phyloP scores from a whole-genome alignment of 1,284 basidiomycete species.

The Hortiboletus rubellus region DNA sequence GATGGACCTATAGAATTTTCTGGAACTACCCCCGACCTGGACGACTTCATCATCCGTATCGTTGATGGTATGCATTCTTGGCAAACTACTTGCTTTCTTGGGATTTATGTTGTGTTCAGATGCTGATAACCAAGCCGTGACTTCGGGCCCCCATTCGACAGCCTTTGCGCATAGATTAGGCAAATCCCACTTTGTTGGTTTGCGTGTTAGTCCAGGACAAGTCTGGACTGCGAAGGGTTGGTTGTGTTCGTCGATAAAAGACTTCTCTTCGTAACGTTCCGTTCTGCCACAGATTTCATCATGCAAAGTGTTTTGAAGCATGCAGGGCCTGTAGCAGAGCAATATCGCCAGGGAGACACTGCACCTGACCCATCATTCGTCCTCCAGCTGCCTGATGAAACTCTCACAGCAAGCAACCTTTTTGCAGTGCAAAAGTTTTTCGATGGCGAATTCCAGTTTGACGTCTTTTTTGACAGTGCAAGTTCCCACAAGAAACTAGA shows the following conservation, averaged over 20 bases:
- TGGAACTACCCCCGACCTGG: constrained; percentile 75
- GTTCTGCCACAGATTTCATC: constrained; percentile 56
- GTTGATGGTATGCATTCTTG: constrained; percentile 61
- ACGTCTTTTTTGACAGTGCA: constrained; percentile 80
- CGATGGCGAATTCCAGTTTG: constrained; percentile 82
- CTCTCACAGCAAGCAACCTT: constrained; percentile 72
- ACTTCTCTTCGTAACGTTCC: not conserved
- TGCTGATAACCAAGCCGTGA: constrained; percentile 56
- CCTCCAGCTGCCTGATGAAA: constrained; percentile 74
- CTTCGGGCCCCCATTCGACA: constrained; percentile 54
- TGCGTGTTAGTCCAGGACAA: constrained; percentile 59
- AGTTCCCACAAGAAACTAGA: constrained; percentile 60
- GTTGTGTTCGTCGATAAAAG: constrained; percentile 3
- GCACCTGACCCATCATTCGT: constrained; percentile 80
- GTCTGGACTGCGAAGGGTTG: constrained; percentile 86
- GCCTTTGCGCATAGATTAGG: constrained; percentile 65
- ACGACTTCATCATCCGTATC: constrained; percentile 79
- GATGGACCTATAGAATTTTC: constrained; percentile 65
- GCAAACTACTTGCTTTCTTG: not conserved
- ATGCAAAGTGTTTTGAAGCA: constrained; percentile 60
- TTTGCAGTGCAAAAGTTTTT: constrained; percentile 86
- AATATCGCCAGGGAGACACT: constrained; percentile 52
- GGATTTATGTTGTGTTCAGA: constrained; percentile 39
- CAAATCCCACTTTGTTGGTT: constrained; percentile 73
- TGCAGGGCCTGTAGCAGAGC: constrained; percentile 54